Evolutionary conservation across 106 monocot genomes (phyloP).

Genomic region (Acorus gramineus): DNA sequence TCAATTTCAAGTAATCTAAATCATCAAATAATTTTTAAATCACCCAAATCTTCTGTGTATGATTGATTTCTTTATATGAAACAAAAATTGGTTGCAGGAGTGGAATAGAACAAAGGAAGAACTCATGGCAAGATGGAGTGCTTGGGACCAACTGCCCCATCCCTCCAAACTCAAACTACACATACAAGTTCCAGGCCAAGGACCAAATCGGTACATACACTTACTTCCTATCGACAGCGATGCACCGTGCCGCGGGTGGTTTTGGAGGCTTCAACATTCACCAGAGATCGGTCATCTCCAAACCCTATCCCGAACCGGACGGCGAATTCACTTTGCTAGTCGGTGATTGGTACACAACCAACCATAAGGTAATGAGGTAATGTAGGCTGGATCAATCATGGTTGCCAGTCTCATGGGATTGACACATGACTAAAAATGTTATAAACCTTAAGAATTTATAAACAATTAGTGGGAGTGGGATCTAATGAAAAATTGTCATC

Average conservation of each 20-base stretch:
- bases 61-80: too few species aligned
- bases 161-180: constrained; percentile 68
- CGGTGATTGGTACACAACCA: constrained; percentile 79
- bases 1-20: too few species aligned
- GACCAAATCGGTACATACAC: constrained; percentile 87
- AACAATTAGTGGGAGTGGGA: too few species aligned
- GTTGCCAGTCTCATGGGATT: too few species aligned
- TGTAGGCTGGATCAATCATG: too few species aligned
- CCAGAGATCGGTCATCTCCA: constrained; percentile 46
- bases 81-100: constrained; percentile 25
- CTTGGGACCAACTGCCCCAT: constrained; percentile 92
- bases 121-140: constrained; percentile 98
- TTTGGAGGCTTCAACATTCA: constrained; percentile 66
- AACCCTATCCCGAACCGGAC: constrained; percentile 32
- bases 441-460: too few species aligned
- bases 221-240: constrained; percentile 73
- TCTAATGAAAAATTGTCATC: too few species aligned
- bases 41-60: too few species aligned
- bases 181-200: constrained; percentile 84
- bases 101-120: constrained; percentile 97
- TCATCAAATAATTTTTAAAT: too few species aligned
- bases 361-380: constrained; percentile 41
- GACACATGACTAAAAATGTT: too few species aligned
- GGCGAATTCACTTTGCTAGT: constrained; percentile 74
- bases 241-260: constrained; percentile 81